A percentile compares a stretch with the other conserved stretches of the same genome.
Conservation (phyloP, 345 rosid species). For the Sisymbrium irio region DNA sequence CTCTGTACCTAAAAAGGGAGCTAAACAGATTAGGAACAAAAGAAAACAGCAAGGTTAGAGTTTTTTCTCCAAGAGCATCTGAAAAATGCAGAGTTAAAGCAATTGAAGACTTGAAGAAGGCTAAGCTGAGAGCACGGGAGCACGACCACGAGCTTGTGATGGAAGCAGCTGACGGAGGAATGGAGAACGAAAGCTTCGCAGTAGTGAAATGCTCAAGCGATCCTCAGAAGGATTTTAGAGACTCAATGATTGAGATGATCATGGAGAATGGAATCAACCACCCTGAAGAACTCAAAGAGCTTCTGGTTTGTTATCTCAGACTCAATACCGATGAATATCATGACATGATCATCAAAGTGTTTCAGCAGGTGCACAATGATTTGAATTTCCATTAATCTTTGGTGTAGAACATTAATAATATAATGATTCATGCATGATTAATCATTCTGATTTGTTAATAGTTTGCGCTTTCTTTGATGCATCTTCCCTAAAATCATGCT, state of each 20-base stretch:
- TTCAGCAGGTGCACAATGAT: slow-evolving; percentile 72
- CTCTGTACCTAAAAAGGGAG: slow-evolving; percentile 57
- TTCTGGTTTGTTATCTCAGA: slow-evolving; percentile 79
- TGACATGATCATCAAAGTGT: slow-evolving; percentile 82
- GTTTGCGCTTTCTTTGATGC: not conserved
- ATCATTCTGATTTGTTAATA: not conserved
- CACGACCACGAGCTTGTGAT: slow-evolving; percentile 27
- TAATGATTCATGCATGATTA: slow-evolving; percentile 7
- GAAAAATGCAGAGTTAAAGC: slow-evolving; percentile 67
- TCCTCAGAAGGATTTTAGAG: slow-evolving; percentile 79
- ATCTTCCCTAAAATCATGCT: slow-evolving; percentile 4
- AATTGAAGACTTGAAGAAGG: slow-evolving; percentile 57
- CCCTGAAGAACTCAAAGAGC: slow-evolving; percentile 75
- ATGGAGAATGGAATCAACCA: slow-evolving; percentile 53
- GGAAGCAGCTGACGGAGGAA: slow-evolving; percentile 27
- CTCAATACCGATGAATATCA: slow-evolving; percentile 70
- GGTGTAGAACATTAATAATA: slow-evolving; percentile 21
- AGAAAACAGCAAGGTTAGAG: slow-evolving; percentile 48
- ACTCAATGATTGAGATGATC: slow-evolving; percentile 92
- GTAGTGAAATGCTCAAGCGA: slow-evolving; percentile 69
- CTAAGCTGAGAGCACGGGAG: slow-evolving; percentile 48
- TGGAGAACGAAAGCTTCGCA: slow-evolving; percentile 57
- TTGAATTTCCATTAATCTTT: slow-evolving; percentile 36
- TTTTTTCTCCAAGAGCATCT: slow-evolving; percentile 56
- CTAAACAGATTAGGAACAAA: slow-evolving; percentile 43